phyloP scores from a whole-genome alignment of 1,139 yeast species.

The Lodderomyces orthopsilosis region DNA sequence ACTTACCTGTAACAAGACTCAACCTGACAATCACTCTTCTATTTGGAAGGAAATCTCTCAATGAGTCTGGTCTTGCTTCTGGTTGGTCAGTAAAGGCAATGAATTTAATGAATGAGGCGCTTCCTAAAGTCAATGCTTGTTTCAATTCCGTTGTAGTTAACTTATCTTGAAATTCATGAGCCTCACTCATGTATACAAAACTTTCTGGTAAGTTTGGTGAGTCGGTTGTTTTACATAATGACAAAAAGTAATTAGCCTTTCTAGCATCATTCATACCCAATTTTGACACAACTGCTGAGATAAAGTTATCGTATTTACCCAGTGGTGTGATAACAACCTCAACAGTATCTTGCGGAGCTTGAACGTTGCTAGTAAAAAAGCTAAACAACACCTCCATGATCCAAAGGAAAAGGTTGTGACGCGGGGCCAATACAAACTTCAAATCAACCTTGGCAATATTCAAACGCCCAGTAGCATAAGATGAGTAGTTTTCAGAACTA shows the following conservation, averaged over 20 bases:
- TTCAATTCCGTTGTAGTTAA: conserved; percentile 51
- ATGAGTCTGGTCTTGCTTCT: conserved; percentile 56
- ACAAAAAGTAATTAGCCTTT: conserved; percentile 72
- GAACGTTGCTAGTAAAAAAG: conserved; percentile 48
- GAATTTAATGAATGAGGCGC: conserved; percentile 56
- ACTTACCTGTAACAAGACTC: conserved; percentile 42
- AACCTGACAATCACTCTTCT: conserved; percentile 57
- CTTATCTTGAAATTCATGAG: conserved; percentile 72
- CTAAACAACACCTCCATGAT: conserved; percentile 54
- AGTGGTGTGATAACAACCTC: conserved; percentile 63
- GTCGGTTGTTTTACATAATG: conserved; percentile 78
- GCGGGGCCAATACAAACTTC: conserved; percentile 65
- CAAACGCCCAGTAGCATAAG: conserved; percentile 87
- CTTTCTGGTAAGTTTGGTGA: conserved; percentile 67
- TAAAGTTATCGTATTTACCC: conserved; percentile 61
- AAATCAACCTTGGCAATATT: conserved; percentile 65
- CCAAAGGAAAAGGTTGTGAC: conserved; percentile 77
- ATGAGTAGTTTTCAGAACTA: conserved; percentile 64
- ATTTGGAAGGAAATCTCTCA: conserved; percentile 50
- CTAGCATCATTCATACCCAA: conserved; percentile 76
- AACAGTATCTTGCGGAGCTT: conserved; percentile 58
- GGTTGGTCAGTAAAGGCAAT: conserved; percentile 85
- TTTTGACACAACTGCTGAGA: conserved; percentile 84
- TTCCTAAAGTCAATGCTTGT: conserved; percentile 48
- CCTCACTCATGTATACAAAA: conserved; percentile 88